Base-by-base conservation (phyloP, 352 stramenopile species). In the Pythium folliculosum region DNA sequence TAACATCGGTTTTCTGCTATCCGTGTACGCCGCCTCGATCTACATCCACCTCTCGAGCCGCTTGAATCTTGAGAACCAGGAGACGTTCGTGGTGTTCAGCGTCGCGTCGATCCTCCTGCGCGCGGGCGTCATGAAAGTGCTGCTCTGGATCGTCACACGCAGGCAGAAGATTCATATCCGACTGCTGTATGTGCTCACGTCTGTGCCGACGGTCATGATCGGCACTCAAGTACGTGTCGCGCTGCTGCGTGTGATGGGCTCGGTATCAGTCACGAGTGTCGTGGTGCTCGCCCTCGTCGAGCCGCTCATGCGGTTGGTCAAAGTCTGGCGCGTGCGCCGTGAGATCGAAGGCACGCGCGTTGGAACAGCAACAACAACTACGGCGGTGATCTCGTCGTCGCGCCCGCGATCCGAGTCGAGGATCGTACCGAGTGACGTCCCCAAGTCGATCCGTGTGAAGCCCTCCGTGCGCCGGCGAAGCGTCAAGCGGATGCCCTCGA, bases 41-140 rank as follows among this genome's bases (percentile, higher is more conserved):
- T 72, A 72, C 50, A 60, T 72, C 45, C 58, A 67, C 37, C 25
- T 63, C n/a, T 62, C 54, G 16, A 72, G 52, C 32, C 52, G 40
- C 10, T 27, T 63, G 2, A 14, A 59, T 8, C 44, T 72, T 14
- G 32, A 57, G 3, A 51, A 22, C 17, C 35, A 47, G 27, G 21
- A 40, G 3, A 30, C 16, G 17, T 40, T 72, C 4, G 3, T 67
- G 10, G 51, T 49, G 5, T 72, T 67, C n/a, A 62, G 53, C 44
- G 6, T 57, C 3, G 59, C 30, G 13, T 63, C 49, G 2, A 48
- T 65, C 7, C 44, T 22, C 1, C 22, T 72, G n/a, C 57, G 58
- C 7, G 4, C 65, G 2, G 3, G 50, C 16, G 19, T 68, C 9
- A 57, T 63, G 65, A 58, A 66, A 44, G 50, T 67, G 5, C 22